Evolutionary conservation across 805 yeast species (phyloP), one percentile per base, ranked within the genome.

Genomic region (Ogataea pilisensis): DNA sequence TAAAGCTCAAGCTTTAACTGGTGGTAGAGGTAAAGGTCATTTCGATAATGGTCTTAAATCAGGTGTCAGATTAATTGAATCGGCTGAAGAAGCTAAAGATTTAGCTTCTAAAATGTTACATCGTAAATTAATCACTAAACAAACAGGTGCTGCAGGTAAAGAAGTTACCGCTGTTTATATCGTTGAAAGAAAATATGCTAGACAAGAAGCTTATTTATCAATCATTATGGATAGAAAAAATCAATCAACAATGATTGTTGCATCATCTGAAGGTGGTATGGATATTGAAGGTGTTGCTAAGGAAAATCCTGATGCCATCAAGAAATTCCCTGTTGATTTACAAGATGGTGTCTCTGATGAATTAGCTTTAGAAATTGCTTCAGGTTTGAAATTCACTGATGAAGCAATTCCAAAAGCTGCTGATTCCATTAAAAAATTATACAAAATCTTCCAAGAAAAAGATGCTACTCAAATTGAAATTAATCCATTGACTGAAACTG

Each of bases 11-110:
- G 97, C 96, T 36, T 77, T 93, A 60, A 90, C 99, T 44, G 99
- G 99, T 71, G 99, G 99, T 63, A 83, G 99, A 71, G 99, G 99
- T 70, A 93, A 93, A 69, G 99, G 99, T 50, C 90, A 87, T 68
- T 90, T 93, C 53, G 96, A 90, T 70, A 82, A 81, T 57, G 99
- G 99, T 39, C 80, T 87, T 64, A 81, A 91, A 72, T 95, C 97
- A 38, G 99, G 99, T 74, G 96, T 93, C 59, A 85, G 88, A 71
- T 75, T 93, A 68, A 86, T 87, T 55, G 73, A 82, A 43, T 73
- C 90, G 43, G 81, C 96, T 33, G 84, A 83, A 60, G 90, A 91
- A 72, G 96, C 95, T 45, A 75, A 73, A 66, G 84, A 83, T 62
- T 75, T 86, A 59, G 93, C 98, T 43, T 76, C 73, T 54, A 81